These are phyloP conservation scores for Diaporthe sp. DNA, from an alignment of 2,329 filamentous ascomycete species.

Conservation along the genomic window DNA sequence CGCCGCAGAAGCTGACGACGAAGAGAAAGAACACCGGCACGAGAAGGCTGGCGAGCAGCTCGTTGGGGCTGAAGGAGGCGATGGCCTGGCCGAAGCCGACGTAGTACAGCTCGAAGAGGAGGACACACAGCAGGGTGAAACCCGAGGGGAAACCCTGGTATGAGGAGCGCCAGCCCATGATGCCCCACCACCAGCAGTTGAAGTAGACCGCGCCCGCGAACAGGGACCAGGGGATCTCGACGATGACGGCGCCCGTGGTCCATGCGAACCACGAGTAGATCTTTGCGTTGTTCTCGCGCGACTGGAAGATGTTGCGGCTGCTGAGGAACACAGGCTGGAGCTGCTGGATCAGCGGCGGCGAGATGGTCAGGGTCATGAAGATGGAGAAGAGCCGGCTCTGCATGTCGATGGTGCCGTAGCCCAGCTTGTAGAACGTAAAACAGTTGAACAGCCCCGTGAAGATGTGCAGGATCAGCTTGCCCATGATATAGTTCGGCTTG, in stretches of 20 bases:
- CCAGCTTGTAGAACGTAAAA: constrained; percentile 72
- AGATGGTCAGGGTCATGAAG: constrained; percentile 75
- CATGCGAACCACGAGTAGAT: constrained; percentile 73
- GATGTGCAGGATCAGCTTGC: constrained; percentile 70
- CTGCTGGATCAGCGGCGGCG: constrained; percentile 69
- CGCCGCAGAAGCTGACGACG: constrained; percentile 79
- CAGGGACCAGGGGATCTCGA: constrained; percentile 60
- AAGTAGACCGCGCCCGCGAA: constrained; percentile 62
- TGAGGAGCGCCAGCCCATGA: constrained; percentile 40
- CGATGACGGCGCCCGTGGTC: constrained; percentile 63
- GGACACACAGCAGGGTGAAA: constrained; percentile 65
- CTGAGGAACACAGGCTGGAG: constrained; percentile 69
- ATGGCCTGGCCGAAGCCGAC: constrained; percentile 73
- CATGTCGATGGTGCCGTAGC: constrained; percentile 61
- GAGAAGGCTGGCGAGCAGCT: constrained; percentile 68
- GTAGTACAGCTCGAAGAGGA: constrained; percentile 72
- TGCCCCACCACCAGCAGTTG: constrained; percentile 70
- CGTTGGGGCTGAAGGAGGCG: constrained; percentile 73
- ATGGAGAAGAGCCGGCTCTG: constrained; percentile 70
- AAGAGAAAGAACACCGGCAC: constrained; percentile 69
- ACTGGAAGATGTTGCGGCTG: constrained; percentile 67
- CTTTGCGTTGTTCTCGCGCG: constrained; percentile 71
- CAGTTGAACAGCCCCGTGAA: constrained; percentile 69
- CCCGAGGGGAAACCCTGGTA: constrained; percentile 62
- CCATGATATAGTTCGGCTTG: constrained; percentile 71